Percentiles rank a stretch among this genome's conserved stretches.
These are phyloP conservation scores for Verticillium longisporum DNA, from an alignment of 2,329 filamentous ascomycete species.

Conservation along the genomic window DNA sequence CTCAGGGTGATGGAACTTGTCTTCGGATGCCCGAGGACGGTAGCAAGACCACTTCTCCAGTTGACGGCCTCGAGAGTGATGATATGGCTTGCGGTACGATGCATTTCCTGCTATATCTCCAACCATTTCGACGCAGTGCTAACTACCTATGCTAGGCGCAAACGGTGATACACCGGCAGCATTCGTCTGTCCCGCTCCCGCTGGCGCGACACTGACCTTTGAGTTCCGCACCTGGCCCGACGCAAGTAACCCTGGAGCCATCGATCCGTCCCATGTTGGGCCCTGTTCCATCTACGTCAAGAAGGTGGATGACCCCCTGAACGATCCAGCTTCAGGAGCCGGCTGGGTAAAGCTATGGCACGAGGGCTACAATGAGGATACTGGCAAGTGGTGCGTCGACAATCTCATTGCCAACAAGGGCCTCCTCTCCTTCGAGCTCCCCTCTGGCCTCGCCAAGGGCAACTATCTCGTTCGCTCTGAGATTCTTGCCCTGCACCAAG, in stretches of 20 bases:
- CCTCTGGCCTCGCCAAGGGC: constrained; percentile 53
- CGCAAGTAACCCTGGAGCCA: constrained; percentile 41
- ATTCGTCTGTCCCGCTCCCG: constrained; percentile 40
- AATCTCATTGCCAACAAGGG: constrained; percentile 59
- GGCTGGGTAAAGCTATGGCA: constrained; percentile 79
- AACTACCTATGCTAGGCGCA: constrained; percentile 3
- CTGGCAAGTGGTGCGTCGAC: constrained; percentile 61
- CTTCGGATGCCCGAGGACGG: constrained; percentile 57
- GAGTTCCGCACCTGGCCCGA: constrained; percentile 58
- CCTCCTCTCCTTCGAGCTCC: constrained; percentile 55
- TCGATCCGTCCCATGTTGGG: constrained; percentile 58
- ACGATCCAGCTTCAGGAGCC: constrained; percentile 46
- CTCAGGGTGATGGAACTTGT: constrained; percentile 65
- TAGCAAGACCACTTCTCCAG: constrained; percentile 46
- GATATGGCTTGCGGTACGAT: constrained; percentile 65
- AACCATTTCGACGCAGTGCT: background rate
- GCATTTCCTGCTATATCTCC: constrained; percentile 1
- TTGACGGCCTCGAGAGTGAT: constrained; percentile 47
- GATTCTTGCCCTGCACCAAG: constrained; percentile 61
- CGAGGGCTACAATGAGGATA: constrained; percentile 52
- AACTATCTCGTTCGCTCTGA: constrained; percentile 69
- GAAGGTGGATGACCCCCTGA: constrained; percentile 50
- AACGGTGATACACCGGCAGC: constrained; percentile 24
- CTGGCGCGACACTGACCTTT: constrained; percentile 55
- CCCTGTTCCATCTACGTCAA: constrained; percentile 72